Evolutionary conservation across 257 asterid genomes (phyloP).

Genomic region (Cynanchum wilfordii): DNA sequence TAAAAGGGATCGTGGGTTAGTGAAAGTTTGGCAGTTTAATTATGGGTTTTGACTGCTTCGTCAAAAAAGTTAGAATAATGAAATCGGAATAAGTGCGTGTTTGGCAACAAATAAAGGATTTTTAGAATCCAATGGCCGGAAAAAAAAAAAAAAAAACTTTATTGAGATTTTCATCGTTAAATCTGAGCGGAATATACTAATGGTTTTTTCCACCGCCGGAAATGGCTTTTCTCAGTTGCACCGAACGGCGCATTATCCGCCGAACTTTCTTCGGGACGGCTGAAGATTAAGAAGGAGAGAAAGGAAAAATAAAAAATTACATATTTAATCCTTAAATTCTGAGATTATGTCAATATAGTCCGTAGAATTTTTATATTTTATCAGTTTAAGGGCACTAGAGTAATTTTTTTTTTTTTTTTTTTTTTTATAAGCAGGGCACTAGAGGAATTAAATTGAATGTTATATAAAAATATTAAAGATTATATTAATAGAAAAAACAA

Average conservation of each 20-base stretch:
- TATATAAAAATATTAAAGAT: no score
- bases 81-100: not conserved
- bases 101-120: not conserved
- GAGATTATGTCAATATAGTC: no score
- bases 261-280: not conserved
- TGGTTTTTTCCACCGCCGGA: not conserved
- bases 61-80: not conserved
- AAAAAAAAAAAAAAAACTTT: not conserved
- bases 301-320: no score
- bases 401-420: no score
- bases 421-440: no score
- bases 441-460: no score
- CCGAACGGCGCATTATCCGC: slow-evolving; percentile 4
- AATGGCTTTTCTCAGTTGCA: not conserved
- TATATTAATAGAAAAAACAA: no score
- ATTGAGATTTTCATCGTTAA: not conserved
- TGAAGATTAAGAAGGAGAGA: not conserved
- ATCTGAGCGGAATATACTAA: not conserved
- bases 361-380: no score
- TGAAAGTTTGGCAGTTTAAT: not conserved
- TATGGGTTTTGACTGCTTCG: not conserved
- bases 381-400: no score
- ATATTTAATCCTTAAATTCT: no score
- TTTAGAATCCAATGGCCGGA: not conserved
- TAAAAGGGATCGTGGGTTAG: not conserved